Conservation (phyloP, 176 grass and related monocot species). For the Puya raimondii region DNA sequence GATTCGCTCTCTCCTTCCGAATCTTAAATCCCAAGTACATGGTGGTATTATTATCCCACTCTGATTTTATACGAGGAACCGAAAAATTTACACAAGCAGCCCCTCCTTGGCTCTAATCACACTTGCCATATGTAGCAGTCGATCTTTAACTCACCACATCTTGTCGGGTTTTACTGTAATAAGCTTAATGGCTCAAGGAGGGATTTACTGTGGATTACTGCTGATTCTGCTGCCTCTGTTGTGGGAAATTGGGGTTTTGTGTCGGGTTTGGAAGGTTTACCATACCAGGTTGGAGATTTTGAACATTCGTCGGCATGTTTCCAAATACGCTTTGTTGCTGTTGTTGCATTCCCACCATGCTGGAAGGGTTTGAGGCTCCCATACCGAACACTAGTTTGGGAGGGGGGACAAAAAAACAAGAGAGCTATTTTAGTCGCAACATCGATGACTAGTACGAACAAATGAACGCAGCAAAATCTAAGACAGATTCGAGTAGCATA, state of each 20-base stretch:
- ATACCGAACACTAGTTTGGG: constrained; percentile 63
- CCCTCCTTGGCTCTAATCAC: too few relatives aligned
- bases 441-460: background rate
- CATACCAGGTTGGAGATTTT: constrained; percentile 82
- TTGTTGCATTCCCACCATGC: constrained; percentile 81
- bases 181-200: background rate
- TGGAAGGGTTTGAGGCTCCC: constrained; percentile 44
- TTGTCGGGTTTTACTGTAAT: background rate
- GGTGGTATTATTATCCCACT: too few relatives aligned
- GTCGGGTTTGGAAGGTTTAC: constrained; percentile 55
- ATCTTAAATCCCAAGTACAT: too few relatives aligned
- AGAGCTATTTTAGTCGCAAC: background rate
- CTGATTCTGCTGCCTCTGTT: constrained; percentile 86
- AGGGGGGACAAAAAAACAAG: background rate
- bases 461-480: constrained; percentile 4
- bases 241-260: constrained; percentile 71
- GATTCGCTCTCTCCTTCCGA: too few relatives aligned
- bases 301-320: constrained; percentile 56
- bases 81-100: too few relatives aligned
- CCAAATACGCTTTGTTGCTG: constrained; percentile 72
- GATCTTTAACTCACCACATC: background rate
- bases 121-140: too few relatives aligned
- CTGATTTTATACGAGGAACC: too few relatives aligned
- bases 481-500: too few relatives aligned
- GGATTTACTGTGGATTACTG: constrained; percentile 27